phyloP scores from a whole-genome alignment of 106 monocot genomes.

The Dioscorea dumetorum region DNA sequence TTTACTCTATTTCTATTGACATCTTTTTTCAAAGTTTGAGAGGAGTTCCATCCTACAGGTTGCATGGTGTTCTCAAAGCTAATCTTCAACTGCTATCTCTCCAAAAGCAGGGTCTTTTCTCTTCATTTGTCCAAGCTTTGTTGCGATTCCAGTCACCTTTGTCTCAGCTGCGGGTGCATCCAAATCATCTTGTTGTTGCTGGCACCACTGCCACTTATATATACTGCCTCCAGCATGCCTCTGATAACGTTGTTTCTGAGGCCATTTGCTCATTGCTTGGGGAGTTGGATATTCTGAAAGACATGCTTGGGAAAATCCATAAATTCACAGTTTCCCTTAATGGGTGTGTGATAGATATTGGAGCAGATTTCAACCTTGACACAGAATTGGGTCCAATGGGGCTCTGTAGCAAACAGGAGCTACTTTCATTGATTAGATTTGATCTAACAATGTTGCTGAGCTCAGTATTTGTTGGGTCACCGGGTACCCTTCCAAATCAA shows the following conservation, averaged over 20 bases:
- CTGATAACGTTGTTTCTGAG: slow-evolving; percentile 45
- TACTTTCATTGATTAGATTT: slow-evolving; percentile 83
- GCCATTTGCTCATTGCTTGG: slow-evolving; percentile 47
- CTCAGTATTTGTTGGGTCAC: slow-evolving; percentile 26
- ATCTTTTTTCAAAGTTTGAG: slow-evolving; percentile 63
- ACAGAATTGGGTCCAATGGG: slow-evolving; percentile 6
- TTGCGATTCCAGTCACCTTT: slow-evolving; percentile 56
- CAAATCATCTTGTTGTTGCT: slow-evolving; percentile 69
- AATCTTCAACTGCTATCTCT: slow-evolving; percentile 70
- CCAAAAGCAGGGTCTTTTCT: slow-evolving; percentile 58
- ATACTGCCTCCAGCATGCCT: slow-evolving; percentile 62
- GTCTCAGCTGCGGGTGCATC: slow-evolving; percentile 79
- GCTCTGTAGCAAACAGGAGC: slow-evolving; percentile 39
- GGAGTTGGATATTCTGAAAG: slow-evolving; percentile 62
- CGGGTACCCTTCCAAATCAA: not conserved
- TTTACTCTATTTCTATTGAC: slow-evolving; percentile 48
- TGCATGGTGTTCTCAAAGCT: slow-evolving; percentile 56
- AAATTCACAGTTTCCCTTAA: not conserved
- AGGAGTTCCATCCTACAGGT: slow-evolving; percentile 27
- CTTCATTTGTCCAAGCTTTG: slow-evolving; percentile 48
- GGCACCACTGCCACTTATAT: slow-evolving; percentile 60
- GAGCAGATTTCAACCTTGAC: not conserved
- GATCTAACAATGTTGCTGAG: slow-evolving; percentile 61
- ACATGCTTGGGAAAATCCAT: slow-evolving; percentile 29
- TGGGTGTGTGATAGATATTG: slow-evolving; percentile 8